Evolutionary conservation across 106 monocot species (phyloP), one percentile per base, ranked within the genome.

Genomic region (Dendrobium nobile): DNA sequence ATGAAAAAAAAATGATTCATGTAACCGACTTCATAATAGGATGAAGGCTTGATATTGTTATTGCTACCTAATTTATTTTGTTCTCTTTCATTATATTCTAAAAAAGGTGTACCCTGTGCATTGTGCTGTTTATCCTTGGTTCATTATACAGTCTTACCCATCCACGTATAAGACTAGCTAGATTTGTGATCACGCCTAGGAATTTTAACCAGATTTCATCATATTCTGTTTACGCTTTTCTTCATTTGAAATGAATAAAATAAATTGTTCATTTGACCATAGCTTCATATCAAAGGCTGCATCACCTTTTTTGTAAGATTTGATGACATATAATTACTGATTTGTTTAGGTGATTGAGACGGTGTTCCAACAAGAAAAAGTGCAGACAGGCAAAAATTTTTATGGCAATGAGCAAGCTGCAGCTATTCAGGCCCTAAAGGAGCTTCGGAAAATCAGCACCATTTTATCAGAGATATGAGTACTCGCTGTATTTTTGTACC

Each of bases 401-500:
- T 84, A 86, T 26, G 87, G 89, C 7, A 91, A 92, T 85, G 86
- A 90, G 41, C 92, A 92, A 78, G 82, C 80, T 19, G 86, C 93
- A 16, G 97, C 92, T 22, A 83, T 89, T 80, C 72, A 86, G 22
- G 92, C 97, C n/a, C 86, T 98, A 17, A 92, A 90, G 79, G 92
- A 98, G 87, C 94, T 98, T 67, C 85, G 94, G 78, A 98, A 92
- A 75, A 92, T 98, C 22, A 92, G 92, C 88, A 92, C 87, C 77
- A 54, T 90, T 65, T 73, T 98, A 2, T 83, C 82, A 5, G 95
- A 92, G 75, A 92, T 88, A 91, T 91, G 75, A 85, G 77, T 41
- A 37, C 28, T 20, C 43, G 26, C 43, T 20, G 16, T 74, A 43
- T 44, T 74, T 5, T 20, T 76, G 41, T 75, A 82, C 13, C 51